Base-by-base conservation (phyloP, 441 rosid genomes). In the Daphne laureola region DNA sequence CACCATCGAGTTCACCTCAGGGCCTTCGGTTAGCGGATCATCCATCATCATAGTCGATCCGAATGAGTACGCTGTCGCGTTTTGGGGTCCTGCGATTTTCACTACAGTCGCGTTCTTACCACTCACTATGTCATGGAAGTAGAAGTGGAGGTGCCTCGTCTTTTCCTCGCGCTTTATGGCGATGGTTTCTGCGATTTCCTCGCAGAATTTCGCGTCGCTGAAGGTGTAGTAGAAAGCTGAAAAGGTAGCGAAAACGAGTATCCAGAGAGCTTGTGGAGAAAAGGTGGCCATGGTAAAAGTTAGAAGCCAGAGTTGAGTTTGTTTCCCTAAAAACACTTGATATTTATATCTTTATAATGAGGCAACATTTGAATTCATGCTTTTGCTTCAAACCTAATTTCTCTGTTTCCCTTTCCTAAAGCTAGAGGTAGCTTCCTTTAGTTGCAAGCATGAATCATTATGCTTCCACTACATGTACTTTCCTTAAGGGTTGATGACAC, bases 61-160 rank as follows among this genome's bases (percentile, higher is more conserved):
- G 58, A 73, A 71, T n/a, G 56, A 50, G 40, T 46, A 45, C 0
- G 54, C 55, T 0, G 36, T 55, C 46, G 51, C 36, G 21, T 56
- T 49, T 6, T 36, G 36, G 3, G 75, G 72, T 47, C 75, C 73
- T 0, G 75, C 73, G 38, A 75, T 63, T 55, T 53, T 47, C 18
- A 64, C 47, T 5, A 53, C 55, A 2, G 72, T 68, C 3, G 74
- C 62, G 31, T 58, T 57, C 54, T 51, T 55, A 38, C 74, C 73
- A 17, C 67, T 56, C 8, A 43, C 16, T 23, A 65, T 58, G 51
- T 68, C 70, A 23, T 72, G 80, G 57, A 75, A 68, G 57, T 63
- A 75, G 66, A 75, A 75, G 55, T 69, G 68, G 17, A 75, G 75
- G 59, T 57, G 70, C 18, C 58, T 64, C 15, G 51, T 67, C 57